Conservation (phyloP, 106 monocot species). For the Dendrobium catenatum region DNA sequence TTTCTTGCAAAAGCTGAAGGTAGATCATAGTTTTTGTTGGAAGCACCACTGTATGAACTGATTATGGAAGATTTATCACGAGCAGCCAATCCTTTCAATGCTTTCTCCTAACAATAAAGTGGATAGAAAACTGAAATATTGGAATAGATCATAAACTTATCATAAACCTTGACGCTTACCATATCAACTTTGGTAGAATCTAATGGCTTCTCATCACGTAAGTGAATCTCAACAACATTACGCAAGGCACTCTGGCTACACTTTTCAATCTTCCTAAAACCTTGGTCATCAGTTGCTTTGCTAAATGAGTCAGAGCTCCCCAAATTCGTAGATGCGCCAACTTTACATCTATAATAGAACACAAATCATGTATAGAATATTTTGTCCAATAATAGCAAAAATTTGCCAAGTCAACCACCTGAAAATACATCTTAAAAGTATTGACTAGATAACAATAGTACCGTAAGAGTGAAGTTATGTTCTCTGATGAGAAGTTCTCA, state of each 20-base stretch:
- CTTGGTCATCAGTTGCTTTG: constrained; percentile 19
- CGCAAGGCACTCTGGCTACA: constrained; percentile 57
- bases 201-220: constrained; percentile 40
- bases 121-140: constrained; percentile 5
- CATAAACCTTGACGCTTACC: constrained; percentile 32
- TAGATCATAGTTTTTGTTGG: constrained; percentile 17
- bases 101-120: constrained; percentile 59
- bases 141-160: neutral
- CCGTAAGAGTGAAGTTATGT: constrained; percentile 12
- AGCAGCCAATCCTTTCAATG: constrained; percentile 60
- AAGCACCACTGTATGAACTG: constrained; percentile 18
- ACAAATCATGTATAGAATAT: neutral
- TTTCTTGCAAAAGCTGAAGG: constrained; percentile 18
- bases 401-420: neutral
- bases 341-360: constrained; percentile 23
- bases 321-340: constrained; percentile 3
- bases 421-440: neutral
- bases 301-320: constrained; percentile 13
- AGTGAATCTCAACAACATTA: constrained; percentile 68
- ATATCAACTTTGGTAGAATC: constrained; percentile 59
- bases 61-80: constrained; percentile 23
- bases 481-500: constrained; percentile 4
- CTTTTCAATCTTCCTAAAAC: constrained; percentile 49
- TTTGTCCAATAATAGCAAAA: neutral
- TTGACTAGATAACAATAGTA: constrained; percentile 8